Base-by-base conservation (phyloP, 2,329 filamentous ascomycete species). In the Colletotrichum sp. region DNA sequence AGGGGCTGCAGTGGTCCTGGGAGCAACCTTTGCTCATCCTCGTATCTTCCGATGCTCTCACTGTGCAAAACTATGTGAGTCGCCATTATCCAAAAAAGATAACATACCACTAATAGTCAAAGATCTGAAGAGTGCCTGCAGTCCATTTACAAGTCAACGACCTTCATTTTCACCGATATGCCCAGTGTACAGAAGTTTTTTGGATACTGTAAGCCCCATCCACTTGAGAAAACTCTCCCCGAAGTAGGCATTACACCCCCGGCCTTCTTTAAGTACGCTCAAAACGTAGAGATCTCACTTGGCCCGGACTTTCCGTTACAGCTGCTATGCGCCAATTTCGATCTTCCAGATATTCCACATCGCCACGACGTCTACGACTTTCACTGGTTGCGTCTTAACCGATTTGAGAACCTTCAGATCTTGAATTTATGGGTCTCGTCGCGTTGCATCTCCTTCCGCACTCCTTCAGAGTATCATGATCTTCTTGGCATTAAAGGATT, bases 111-210 rank as follows among this genome's bases (percentile, higher is more conserved):
- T 28, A 28, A 28, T 28, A 28, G 28, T 28, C 28, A 28, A 28
- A 28, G 30, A 30, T 30, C 32, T 6, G 32, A 34, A 34, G 32
- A 34, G 32, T 34, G 32, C 32, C 13, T 34, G 32, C 12, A 34
- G 32, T 65, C 72, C 4, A 70, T 34, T 6, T 75, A 66, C 67
- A 59, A 60, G 26, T 68, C 36, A 15, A 75, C 72, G 39, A 71
- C 66, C 4, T 75, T 75, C 18, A 32, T 75, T 3, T 70, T 75
- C n/a, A 62, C 63, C 13, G 72, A 71, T 44, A 36, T 64, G 36
- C 16, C 6, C 6, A 66, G 39, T 13, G 30, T 75, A 16, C n/a
- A 75, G 9, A 26, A 15, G 39, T 65, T 65, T 44, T 70, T 71
- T 21, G 72, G 72, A 5, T 18, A 24, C 30, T 75, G 72, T n/a